Percentiles rank a stretch among this genome's conserved stretches.
Evolutionary conservation across 2,329 filamentous ascomycete species (phyloP).

Genomic region (Trichoderma cornu-damae): DNA sequence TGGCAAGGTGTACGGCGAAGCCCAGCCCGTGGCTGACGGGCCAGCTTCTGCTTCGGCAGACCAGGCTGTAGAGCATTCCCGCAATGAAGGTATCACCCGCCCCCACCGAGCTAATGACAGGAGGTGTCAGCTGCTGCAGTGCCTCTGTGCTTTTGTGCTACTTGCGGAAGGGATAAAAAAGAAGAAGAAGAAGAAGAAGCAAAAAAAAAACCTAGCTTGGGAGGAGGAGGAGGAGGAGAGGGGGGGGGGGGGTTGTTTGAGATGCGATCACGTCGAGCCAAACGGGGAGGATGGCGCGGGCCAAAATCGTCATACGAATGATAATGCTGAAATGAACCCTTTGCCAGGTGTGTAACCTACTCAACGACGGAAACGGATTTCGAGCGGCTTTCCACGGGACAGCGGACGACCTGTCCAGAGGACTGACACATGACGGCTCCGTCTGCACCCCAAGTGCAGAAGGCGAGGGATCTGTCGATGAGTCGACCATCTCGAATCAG

Average conservation of each 20-base stretch:
- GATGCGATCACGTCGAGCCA: background rate
- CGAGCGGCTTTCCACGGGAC: constrained; percentile 38
- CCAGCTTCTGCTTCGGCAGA: constrained; percentile 48
- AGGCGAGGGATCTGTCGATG: constrained; percentile 37
- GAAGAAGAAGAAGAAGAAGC: too few species aligned
- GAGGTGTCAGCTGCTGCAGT: constrained; percentile 15
- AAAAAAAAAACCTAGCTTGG: constrained; percentile 8
- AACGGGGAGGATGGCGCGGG: background rate
- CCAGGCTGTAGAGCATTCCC: constrained; percentile 60
- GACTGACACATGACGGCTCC: constrained; percentile 38
- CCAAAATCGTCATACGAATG: background rate
- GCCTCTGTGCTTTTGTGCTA: constrained; percentile 10
- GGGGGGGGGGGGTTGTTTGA: too few species aligned
- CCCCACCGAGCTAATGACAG: constrained; percentile 55
- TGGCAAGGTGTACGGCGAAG: constrained; percentile 63
- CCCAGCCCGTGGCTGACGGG: constrained; percentile 42
- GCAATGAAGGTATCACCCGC: constrained; percentile 74
- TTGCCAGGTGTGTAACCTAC: constrained; percentile 42
- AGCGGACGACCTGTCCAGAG: constrained; percentile 29
- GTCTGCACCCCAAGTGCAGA: constrained; percentile 56
- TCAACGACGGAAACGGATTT: constrained; percentile 49
- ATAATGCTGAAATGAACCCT: background rate
- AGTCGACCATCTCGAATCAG: constrained; percentile 22
- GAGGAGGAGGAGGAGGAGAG: too few species aligned
- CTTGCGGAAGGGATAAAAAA: constrained; percentile 6